Evolutionary conservation across 805 yeast genomes (phyloP), one percentile per base, ranked within the genome.

Genomic region (Sugiyamaella smithiae): DNA sequence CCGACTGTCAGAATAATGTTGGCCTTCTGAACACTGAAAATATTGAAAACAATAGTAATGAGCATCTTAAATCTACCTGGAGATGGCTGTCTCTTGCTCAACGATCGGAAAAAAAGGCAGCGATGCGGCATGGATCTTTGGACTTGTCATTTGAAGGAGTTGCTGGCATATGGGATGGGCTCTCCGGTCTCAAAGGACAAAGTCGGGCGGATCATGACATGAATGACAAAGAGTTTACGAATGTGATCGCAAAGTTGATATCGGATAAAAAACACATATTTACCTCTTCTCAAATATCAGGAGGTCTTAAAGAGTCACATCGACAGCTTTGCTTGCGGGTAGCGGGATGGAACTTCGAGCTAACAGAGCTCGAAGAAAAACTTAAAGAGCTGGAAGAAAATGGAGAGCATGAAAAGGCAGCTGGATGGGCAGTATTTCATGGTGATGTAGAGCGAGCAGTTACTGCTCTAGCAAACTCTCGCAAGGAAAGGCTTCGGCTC

Each of bases 351-450:
- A 88, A 87, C 58, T 81, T 87, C 58, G 82, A 88, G 1, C 77
- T 78, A 14, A 70, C 77, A 22, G 95, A 88, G 62, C 75, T 88
- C 53, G 95, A 89, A 55, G 81, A 77, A 33, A 81, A 84, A 53
- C 74, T 86, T 33, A 67, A 69, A 19, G 71, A 73, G 35, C 71
- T 91, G 35, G 78, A 83, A 19, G 65, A 69, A 0, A 65, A 70
- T 12, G 89, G 85, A 0, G 76, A 78, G 51, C 77, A 77, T 53
- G 96, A 89, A 53, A 83, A 91, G 62, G 98, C 99, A 0, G 99
- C 97, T 0, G 98, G 95, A 0, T 88, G 96, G 95, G 97, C 97
- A 0, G 90, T 89, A 0, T 91, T 91, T 65, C 91, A 88, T 62
- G 97, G 96, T 5, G 87, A 89, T 64, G 85, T 91, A 2, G 75